Evolutionary conservation across 1,284 basidiomycete genomes (phyloP).

Genomic region (Rhodotorula sp.): DNA sequence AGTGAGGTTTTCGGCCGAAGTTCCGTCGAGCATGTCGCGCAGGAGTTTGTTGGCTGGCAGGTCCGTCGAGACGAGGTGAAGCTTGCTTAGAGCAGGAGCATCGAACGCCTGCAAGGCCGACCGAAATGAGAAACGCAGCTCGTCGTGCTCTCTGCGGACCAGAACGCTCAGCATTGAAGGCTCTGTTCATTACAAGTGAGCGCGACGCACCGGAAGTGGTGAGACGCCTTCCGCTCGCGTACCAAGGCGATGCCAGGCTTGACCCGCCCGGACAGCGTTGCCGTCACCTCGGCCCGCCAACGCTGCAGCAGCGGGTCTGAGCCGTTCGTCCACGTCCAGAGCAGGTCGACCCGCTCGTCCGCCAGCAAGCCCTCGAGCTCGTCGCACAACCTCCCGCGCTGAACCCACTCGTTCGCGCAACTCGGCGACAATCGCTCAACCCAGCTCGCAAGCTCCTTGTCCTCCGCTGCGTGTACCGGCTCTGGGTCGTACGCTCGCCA

Average conservation of each 20-base stretch:
- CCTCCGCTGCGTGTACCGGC: accelerated
- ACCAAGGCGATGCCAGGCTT: background rate
- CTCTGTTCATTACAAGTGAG: background rate
- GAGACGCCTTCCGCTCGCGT: background rate
- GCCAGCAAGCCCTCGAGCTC: background rate
- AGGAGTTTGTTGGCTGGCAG: conserved; percentile 7
- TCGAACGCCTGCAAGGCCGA: conserved; percentile 24
- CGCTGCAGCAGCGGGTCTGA: conserved; percentile 12
- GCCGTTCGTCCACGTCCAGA: conserved; percentile 30
- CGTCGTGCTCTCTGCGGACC: conserved; percentile 34
- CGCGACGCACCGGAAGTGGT: conserved; percentile 28
- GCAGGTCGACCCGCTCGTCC: conserved; percentile 3
- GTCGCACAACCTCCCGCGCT: conserved; percentile 4
- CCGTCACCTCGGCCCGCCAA: conserved; percentile 11
- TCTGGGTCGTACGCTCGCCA: conserved; percentile 5
- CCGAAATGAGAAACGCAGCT: conserved; percentile 38
- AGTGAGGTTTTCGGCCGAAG: background rate
- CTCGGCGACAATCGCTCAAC: background rate
- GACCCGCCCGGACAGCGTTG: background rate
- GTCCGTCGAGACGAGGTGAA: conserved; percentile 29
- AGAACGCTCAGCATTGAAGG: too few relatives aligned
- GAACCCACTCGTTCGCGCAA: conserved; percentile 13
- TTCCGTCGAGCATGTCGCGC: background rate
- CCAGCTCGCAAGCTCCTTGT: background rate
- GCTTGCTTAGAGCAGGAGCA: background rate